Evolutionary conservation across 129 eudicot genomes (phyloP).

Genomic region (Helianthus tuberosus): DNA sequence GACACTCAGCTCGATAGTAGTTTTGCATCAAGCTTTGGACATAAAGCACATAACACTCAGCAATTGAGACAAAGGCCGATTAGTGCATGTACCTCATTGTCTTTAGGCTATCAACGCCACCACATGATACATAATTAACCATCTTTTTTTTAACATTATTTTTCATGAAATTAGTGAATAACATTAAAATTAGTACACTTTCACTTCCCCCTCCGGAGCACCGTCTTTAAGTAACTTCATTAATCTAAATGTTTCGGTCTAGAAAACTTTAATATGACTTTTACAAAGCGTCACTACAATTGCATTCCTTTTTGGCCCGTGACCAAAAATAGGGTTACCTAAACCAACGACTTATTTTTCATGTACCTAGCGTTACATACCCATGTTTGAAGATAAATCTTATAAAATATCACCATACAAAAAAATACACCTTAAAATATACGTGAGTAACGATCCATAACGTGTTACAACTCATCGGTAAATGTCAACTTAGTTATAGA

Average conservation of each 20-base stretch:
- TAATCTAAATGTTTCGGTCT: not conserved
- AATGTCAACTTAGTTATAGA: conserved; percentile 18
- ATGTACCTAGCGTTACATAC: not conserved
- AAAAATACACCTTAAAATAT: not conserved
- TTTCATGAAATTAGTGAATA: too few species aligned
- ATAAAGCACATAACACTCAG: too few species aligned
- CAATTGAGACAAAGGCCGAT: not conserved
- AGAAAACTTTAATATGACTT: not conserved
- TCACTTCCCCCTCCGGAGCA: too few species aligned
- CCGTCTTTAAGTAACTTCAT: not conserved
- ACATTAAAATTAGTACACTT: too few species aligned
- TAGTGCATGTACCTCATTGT: too few species aligned
- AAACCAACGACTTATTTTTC: not conserved
- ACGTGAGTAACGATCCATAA: conserved; percentile 13
- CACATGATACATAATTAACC: too few species aligned
- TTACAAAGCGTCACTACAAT: not conserved
- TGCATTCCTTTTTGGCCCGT: not conserved
- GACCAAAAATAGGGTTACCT: conserved; percentile 4
- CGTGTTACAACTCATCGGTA: conserved; percentile 17
- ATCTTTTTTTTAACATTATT: too few species aligned
- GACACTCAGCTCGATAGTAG: too few species aligned
- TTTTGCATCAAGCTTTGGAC: too few species aligned
- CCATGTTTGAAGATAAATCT: not conserved
- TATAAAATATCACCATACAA: conserved; percentile 3
- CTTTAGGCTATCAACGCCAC: too few species aligned